Evolutionary conservation across 345 rosid genomes (phyloP).

Genomic region (Populus pruinosa): DNA sequence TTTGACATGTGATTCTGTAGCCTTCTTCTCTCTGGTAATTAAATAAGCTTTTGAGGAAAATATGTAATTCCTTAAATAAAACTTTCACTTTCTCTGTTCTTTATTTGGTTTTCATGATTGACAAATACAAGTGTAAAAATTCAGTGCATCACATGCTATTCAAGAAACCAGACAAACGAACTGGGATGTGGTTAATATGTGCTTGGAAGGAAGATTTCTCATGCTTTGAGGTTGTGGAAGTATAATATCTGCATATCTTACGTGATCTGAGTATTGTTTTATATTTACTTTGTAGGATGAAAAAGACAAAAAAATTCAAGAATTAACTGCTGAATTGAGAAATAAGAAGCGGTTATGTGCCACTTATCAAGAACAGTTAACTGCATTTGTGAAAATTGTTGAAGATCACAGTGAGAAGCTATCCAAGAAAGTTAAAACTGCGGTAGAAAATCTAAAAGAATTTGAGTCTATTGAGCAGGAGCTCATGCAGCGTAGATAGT

Average conservation of each 20-base stretch:
- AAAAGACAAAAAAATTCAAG: constrained; percentile 70
- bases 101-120: neutral
- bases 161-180: neutral
- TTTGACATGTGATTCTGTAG: neutral
- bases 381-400: constrained; percentile 54
- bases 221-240: neutral
- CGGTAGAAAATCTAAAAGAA: constrained; percentile 52
- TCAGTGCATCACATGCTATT: neutral
- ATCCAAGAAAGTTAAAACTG: constrained; percentile 49
- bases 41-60: neutral
- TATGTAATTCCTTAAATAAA: neutral
- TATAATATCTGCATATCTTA: neutral
- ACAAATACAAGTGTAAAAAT: neutral
- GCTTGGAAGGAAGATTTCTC: neutral
- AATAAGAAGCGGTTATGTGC: constrained; percentile 65
- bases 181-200: neutral
- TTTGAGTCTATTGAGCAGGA: constrained; percentile 47
- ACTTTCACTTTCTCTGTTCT: neutral
- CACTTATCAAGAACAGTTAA: constrained; percentile 58
- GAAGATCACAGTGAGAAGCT: constrained; percentile 52
- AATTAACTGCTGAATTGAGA: constrained; percentile 54
- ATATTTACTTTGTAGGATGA: constrained; percentile 38
- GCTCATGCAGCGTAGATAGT: constrained; percentile 39
- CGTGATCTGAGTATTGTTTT: neutral
- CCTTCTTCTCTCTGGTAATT: neutral